These are phyloP conservation scores for Parathielavia hyrcaniae DNA, from an alignment of 495 filamentous ascomycete genomes.

Conservation along the genomic window DNA sequence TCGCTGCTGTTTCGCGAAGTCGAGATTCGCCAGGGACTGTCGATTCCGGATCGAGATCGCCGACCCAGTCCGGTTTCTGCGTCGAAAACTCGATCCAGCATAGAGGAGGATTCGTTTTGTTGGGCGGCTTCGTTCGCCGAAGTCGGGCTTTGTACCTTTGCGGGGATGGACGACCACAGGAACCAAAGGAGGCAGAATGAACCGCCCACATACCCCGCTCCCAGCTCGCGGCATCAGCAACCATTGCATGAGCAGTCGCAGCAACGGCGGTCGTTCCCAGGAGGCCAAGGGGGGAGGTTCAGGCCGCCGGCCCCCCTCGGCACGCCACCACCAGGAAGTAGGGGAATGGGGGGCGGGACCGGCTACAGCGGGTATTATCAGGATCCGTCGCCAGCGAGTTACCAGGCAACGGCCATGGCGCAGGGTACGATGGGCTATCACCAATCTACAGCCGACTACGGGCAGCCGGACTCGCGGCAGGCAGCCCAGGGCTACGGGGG, in stretches of 20 bases:
- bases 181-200: slow-evolving; percentile 66
- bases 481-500: slow-evolving; percentile 39
- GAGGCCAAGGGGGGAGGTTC: slow-evolving; percentile 44
- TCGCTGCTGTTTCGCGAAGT: slow-evolving; percentile 12
- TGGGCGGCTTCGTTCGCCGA: slow-evolving; percentile 41
- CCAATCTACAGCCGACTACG: slow-evolving; percentile 41
- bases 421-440: slow-evolving; percentile 49
- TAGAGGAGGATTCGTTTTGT: slow-evolving; percentile 49
- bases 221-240: slow-evolving; percentile 40
- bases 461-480: slow-evolving; percentile 46
- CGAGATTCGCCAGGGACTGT: slow-evolving; percentile 22
- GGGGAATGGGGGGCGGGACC: slow-evolving; percentile 42
- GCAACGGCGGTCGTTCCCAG: slow-evolving; percentile 39
- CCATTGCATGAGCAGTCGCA: slow-evolving; percentile 39
- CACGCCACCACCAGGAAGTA: slow-evolving; percentile 38
- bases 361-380: slow-evolving; percentile 53
- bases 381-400: slow-evolving; percentile 44
- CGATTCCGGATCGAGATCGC: slow-evolving; percentile 30
- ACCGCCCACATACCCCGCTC: slow-evolving; percentile 42
- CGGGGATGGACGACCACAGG: slow-evolving; percentile 67
- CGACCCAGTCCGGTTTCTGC: slow-evolving; percentile 53
- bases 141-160: slow-evolving; percentile 35
- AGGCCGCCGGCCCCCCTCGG: slow-evolving; percentile 41
- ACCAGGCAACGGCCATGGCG: slow-evolving; percentile 43
- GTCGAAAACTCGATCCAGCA: slow-evolving; percentile 48